These are phyloP conservation scores for Saturnispora besseyi DNA, from an alignment of 805 yeast genomes.

Conservation along the genomic window DNA sequence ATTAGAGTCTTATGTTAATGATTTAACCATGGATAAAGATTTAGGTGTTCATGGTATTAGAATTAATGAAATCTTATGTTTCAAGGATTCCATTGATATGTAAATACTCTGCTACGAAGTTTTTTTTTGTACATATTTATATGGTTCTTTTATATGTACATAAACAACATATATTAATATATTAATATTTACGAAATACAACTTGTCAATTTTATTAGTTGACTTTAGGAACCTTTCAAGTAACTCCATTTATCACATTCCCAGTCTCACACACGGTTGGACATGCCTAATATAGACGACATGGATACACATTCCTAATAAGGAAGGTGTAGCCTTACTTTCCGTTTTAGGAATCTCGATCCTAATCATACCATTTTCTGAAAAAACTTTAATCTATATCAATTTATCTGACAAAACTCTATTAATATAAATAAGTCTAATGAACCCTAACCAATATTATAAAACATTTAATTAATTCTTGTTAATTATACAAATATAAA, in stretches of 20 bases:
- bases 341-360: not conserved
- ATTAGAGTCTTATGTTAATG: conserved; percentile 13
- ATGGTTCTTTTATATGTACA: no score
- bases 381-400: not conserved
- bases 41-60: conserved; percentile 55
- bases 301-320: conserved; percentile 6
- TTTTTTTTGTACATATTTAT: not conserved
- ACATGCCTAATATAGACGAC: not conserved
- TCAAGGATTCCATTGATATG: conserved; percentile 47
- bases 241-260: no score
- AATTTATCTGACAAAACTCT: not conserved
- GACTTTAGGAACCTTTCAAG: no score
- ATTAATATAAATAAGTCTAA: not conserved
- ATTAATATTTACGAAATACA: no score
- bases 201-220: no score
- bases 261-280: not conserved
- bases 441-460: not conserved
- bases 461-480: not conserved
- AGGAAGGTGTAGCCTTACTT: conserved; percentile 3
- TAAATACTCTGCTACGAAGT: conserved; percentile 6
- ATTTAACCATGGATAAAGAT: conserved; percentile 26
- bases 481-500: not conserved
- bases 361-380: not conserved
- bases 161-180: no score
- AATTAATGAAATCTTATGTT: conserved; percentile 53